These are phyloP conservation scores for Austropuccinia psidii DNA, from an alignment of 1,284 basidiomycete species.

Conservation along the genomic window DNA sequence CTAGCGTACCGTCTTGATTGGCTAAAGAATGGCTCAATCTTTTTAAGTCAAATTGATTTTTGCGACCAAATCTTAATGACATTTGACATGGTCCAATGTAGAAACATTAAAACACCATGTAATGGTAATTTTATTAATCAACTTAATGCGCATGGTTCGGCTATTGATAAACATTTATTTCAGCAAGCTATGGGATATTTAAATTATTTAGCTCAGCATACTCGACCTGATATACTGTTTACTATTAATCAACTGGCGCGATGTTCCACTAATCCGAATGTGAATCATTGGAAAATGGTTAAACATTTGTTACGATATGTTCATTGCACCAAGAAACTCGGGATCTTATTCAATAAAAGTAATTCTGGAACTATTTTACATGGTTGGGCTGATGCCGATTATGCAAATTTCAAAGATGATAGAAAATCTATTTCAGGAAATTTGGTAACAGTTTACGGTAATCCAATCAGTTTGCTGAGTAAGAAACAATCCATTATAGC, in stretches of 20 bases:
- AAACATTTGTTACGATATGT: not conserved
- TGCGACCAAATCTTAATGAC: not conserved
- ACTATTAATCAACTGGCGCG: not conserved
- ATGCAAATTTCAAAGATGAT: not conserved
- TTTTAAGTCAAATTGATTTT: not conserved
- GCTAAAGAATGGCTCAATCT: not conserved
- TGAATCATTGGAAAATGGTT: not conserved
- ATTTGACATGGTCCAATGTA: not conserved
- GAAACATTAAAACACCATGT: not conserved
- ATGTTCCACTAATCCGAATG: not conserved
- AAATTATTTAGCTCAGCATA: not conserved
- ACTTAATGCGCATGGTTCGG: not conserved
- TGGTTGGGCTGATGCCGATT: not conserved
- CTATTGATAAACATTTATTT: not conserved
- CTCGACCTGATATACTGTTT: not conserved
- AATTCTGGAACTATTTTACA: not conserved
- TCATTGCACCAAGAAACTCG: not conserved
- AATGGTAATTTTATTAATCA: not conserved
- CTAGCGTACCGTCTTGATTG: not conserved
- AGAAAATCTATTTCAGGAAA: not conserved
- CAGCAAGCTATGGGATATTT: not conserved
- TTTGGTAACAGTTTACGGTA: not conserved
- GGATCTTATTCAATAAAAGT: not conserved
- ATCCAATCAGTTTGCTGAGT: not conserved
- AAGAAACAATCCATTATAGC: no score